Base-by-base conservation (phyloP, 192 early-diverging fungal species). In the Coemansia sp. region DNA sequence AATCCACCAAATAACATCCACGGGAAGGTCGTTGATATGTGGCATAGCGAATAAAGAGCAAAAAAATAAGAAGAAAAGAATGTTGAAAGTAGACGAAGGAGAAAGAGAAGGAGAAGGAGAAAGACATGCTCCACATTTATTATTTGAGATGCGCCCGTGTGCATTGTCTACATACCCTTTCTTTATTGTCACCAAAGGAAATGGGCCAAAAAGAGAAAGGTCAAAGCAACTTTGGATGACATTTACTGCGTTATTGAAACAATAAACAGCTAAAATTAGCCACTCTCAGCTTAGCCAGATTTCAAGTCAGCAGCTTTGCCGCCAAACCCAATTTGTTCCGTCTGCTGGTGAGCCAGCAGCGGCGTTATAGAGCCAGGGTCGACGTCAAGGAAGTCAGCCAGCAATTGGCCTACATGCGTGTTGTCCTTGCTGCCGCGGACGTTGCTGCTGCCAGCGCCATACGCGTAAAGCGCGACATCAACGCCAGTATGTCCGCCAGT, bases 401-500 rank as follows among this genome's bases (percentile, higher is more conserved):
- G 82, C 45, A 87, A 84, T 15, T 73, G 72, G 51, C 89, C 89
- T 24, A 92, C 84, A 3, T 89, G 81, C 0, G 86, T 89, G 62
- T 92, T 92, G 35, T 92, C 91, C 68, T 88, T 81, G 68, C 74
- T 87, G 22, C 90, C 90, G 11, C 71, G 70, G 57, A 39, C 39
- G 6, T 8, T 40, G 37, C 59, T 40, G 12, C 59, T 40, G 20
- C 59, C 39, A 17, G 71, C 79, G 4, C 89, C 88, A 38, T 83
- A 77, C 0, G 91, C 90, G 70, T 89, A 92, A 11, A 92, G 65
- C 24, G 88, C 97, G 0, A 98, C 96, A 76, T 97, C 95, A 11
- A 94, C 91, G 12, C 89, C 94, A n/a, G 92, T 90, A 63, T 98
- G 96, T 2, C 94, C 94, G 67, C 90, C 90, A 0, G 96, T 96